Evolutionary conservation across 169 alveolate genomes (phyloP).

Genomic region (Perkinsus marinus): DNA sequence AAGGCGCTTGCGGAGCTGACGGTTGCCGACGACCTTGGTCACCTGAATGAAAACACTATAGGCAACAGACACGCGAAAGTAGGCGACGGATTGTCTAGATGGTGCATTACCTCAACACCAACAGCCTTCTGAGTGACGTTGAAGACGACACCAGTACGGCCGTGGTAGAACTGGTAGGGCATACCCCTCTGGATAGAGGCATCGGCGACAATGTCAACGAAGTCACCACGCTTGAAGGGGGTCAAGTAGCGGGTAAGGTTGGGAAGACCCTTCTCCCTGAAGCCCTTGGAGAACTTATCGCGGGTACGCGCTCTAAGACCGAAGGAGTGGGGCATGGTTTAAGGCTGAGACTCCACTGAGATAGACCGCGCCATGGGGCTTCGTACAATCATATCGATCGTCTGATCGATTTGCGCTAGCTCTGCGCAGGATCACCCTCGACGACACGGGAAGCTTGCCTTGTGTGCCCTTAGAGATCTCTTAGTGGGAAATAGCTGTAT

Average conservation of each 20-base stretch:
- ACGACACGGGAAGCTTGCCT: background rate
- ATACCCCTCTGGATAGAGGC: constrained; percentile 94
- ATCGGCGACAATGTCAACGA: constrained; percentile 91
- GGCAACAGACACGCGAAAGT: background rate
- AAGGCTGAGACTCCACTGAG: background rate
- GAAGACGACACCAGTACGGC: constrained; percentile 95
- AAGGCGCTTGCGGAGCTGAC: constrained; percentile 86
- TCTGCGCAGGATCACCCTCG: background rate
- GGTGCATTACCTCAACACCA: constrained; percentile 71
- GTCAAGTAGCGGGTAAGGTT: constrained; percentile 79
- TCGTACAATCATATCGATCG: background rate
- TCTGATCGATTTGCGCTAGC: background rate
- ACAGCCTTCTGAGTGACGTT: constrained; percentile 86
- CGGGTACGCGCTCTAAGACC: constrained; percentile 98
- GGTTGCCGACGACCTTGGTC: constrained; percentile 88
- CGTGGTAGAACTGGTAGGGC: constrained; percentile 97
- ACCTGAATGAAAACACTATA: constrained; percentile 15
- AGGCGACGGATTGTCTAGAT: background rate
- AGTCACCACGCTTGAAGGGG: constrained; percentile 84
- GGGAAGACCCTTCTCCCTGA: constrained; percentile 86
- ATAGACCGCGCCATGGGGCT: background rate
- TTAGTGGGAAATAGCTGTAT: too few species aligned
- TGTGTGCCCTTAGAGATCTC: too few species aligned
- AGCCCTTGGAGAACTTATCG: constrained; percentile 87
- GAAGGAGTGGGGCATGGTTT: constrained; percentile 52